Percentiles rank a stretch among this genome's conserved stretches.
These are phyloP conservation scores for Collybia mongolica DNA, from an alignment of 768 basidiomycete species.

Conservation along the genomic window DNA sequence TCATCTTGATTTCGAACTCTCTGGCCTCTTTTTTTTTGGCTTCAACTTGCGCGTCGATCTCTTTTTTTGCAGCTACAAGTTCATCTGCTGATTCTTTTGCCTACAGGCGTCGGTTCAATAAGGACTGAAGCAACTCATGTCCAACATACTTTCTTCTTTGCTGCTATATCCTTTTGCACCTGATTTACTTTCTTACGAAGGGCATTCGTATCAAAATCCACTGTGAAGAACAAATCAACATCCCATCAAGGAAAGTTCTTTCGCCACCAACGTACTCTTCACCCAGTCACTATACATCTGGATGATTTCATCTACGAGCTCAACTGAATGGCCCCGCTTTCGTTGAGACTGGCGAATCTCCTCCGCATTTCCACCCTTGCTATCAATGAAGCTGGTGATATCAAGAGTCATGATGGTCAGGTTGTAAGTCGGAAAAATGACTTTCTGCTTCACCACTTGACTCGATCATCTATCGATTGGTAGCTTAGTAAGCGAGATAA, in stretches of 20 bases:
- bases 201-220: conserved; percentile 82
- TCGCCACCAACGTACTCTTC: conserved; percentile 62
- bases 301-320: conserved; percentile 92
- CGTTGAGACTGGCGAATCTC: conserved; percentile 90
- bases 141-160: conserved; percentile 81
- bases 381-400: conserved; percentile 76
- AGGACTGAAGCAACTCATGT: neutral
- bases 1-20: conserved; percentile 77
- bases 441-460: neutral
- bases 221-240: conserved; percentile 39
- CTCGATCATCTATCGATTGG: conserved; percentile 13
- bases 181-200: conserved; percentile 83
- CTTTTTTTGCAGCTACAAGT: conserved; percentile 79
- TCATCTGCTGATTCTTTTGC: conserved; percentile 92
- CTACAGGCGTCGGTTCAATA: conserved; percentile 33
- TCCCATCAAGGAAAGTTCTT: neutral
- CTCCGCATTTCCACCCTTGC: conserved; percentile 90
- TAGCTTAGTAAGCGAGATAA: conserved; percentile 10
- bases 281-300: conserved; percentile 93
- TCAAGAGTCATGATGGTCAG: conserved; percentile 72
- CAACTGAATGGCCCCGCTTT: conserved; percentile 86
- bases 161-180: conserved; percentile 91
- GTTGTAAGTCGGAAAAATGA: neutral
- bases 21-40: conserved; percentile 74
- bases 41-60: conserved; percentile 79